Evolutionary conservation across 192 early-diverging fungal genomes (phyloP), one percentile per base, ranked within the genome.

Genomic region (Linderina pennispora): DNA sequence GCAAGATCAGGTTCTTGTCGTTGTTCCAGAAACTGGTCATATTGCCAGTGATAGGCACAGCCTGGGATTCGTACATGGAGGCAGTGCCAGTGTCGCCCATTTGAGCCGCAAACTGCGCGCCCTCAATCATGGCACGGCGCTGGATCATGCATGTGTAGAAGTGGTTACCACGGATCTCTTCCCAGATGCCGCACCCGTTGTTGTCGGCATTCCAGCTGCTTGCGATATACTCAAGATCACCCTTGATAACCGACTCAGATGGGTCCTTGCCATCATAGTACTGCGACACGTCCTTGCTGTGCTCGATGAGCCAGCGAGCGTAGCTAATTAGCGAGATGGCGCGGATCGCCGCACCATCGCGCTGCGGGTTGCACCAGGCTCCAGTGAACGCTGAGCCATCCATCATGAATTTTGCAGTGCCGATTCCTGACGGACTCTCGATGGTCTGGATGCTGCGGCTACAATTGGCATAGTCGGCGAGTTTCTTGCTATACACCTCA

Each of bases 151-250:
- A 36, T 8, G 81, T 87, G 55, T 70, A 83, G 41, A 79, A 82
- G 50, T 85, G 80, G 16, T 48, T 11, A 11, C 75, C 85, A 7
- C 51, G 23, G 17, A 76, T 53, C 56, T 87, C 85, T 57, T 87
- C 85, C 84, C 85, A 87, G 4, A 85, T 55, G 43, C 85, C 79
- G 33, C 10, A 34, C 36, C 62, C 75, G 37, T 54, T 61, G 16
- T 45, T 28, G 8, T n/a, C n/a, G n/a, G n/a, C n/a, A n/a, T 60
- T 39, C 75, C 67, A 80, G 20, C 50, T 38, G 26, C 44, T 37
- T 3, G 61, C 53, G 36, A 77, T 42, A 48, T 78, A 81, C 36
- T 84, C 74, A 34, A 84, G 57, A 46, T 81, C 79, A 15, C 36
- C 20, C 28, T 72, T 70, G 43, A 86, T 71, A 33, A 65, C 45